Base-by-base conservation (phyloP, 1,284 basidiomycete genomes). In the Ustilago nuda region DNA sequence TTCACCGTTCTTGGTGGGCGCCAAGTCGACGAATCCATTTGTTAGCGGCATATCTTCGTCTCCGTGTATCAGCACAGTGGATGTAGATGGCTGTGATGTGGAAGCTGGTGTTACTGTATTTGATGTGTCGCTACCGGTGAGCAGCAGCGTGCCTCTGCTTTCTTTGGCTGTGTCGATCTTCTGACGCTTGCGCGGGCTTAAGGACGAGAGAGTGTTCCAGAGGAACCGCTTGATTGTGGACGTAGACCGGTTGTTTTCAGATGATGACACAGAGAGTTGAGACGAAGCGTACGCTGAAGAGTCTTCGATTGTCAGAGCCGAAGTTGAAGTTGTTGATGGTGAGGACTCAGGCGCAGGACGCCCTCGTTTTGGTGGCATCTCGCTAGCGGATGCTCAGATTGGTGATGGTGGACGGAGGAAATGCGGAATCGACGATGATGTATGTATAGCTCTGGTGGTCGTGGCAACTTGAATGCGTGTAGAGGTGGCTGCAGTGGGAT, bases 1-100 rank as follows among this genome's bases (percentile, higher is more conserved):
- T 33, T 9, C 19, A 15, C 19, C 45, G 23, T 30, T 2, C 19
- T 36, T 48, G 8, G 55, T 46, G 8, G 63, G 61, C 8, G 64
- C 58, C 17, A 71, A 54, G 32, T 67, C 64, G 23, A 76, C 6
- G 33, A 71, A 71, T 7, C 65, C 68, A 39, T 68, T 71, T 8
- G 67, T 56, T 12, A 66, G 39, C 1, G 23, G 2, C 15, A 55
- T 52, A 5, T 13, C 4, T 1, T 19, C 17, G n/a, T 39, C 50
- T 13, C 58, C 12, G 12, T 36, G 19, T 23, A 32, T 30, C 27
- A 33, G 19, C 11, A 60, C 35, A 8, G 54, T 8, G 27, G 61
- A 23, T 9, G 33, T 37, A 7, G 35, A 11, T 12, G 53, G n/a
- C 17, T 32, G 17, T 9, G 52, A 33, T 32, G 30, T n/a, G n/a